Base-by-base conservation (phyloP, 1,284 basidiomycete species). In the Mycosarcoma mackinlayi region DNA sequence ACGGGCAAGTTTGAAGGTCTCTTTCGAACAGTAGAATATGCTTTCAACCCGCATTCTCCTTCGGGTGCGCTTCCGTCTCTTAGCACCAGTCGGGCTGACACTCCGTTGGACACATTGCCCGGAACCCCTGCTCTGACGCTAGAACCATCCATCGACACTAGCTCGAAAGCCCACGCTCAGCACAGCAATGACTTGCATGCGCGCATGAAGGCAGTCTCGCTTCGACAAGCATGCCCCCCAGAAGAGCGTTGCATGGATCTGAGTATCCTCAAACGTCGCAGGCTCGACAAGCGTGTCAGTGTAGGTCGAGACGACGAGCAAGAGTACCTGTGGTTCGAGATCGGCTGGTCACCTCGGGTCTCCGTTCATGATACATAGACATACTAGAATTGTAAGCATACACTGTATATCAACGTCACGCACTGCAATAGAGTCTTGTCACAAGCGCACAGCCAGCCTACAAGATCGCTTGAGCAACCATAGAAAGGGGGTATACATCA, bases 261-360 rank as follows among this genome's bases (percentile, higher is more conserved):
- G 3, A 30, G 6, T 3, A 71, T 71, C 10, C 19, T 65, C 6
- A 55, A 56, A 21, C 41, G 50, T 27, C 48, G 59, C 39, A 49
- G 47, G 52, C 49, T 72, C n/a, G 51, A 60, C 28, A 72, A 72
- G 55, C 58, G 59, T 1, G 18, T 48, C 6, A 57, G 39, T 18
- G 44, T 72, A 6, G 69, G 69, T 4, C 40, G 69, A n/a, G 40
- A 62, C 27, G 69, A 72, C n/a, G 69, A 72, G 41, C 63, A 67
- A 16, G 69, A 54, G 24, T 72, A 72, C 35, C 56, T 72, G 14
- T 72, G 69, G 69, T 72, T 63, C 35, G 64, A 72, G 48, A 50
- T 72, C 38, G 64, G 59, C 11, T 72, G 69, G 69, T 40, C 31
- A 2, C 10, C n/a, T 4, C 18, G 25, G 9, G 6, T n/a, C 9